Percentiles rank a stretch among this genome's conserved stretches.
These are phyloP conservation scores for Vinca minor DNA, from an alignment of 257 asterid species.

Conservation along the genomic window DNA sequence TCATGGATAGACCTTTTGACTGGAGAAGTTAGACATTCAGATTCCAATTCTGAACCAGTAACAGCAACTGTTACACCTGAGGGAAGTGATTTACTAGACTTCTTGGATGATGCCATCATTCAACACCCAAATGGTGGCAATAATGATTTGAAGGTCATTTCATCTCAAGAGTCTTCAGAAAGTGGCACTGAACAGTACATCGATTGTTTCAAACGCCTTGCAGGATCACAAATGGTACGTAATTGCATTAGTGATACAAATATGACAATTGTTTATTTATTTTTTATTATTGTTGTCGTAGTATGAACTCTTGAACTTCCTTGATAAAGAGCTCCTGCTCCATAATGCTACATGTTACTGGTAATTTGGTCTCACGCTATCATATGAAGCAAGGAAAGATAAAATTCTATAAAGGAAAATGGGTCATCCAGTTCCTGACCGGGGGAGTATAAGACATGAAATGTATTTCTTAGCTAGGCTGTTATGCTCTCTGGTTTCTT, in stretches of 20 bases:
- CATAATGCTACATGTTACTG: background rate
- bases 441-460: too few species aligned
- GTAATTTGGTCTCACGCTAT: background rate
- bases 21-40: constrained; percentile 57
- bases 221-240: constrained; percentile 83
- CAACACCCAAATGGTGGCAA: constrained; percentile 46
- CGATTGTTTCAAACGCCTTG: constrained; percentile 57
- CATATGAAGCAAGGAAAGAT: background rate
- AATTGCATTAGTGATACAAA: constrained; percentile 12
- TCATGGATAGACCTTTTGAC: constrained; percentile 76
- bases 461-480: background rate
- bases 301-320: background rate
- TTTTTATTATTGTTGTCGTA: too few species aligned
- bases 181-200: constrained; percentile 49
- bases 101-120: constrained; percentile 58
- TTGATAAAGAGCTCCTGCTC: background rate
- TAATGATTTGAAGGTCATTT: constrained; percentile 26
- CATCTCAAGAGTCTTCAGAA: constrained; percentile 41
- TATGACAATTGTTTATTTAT: background rate
- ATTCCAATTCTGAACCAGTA: constrained; percentile 40
- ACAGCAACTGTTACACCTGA: constrained; percentile 33
- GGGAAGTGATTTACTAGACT: constrained; percentile 62
- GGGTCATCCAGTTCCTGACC: too few species aligned
- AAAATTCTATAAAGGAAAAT: too few species aligned
- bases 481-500: background rate